Base-by-base conservation (phyloP, 2,329 filamentous ascomycete genomes). In the Penicillium sp. region DNA sequence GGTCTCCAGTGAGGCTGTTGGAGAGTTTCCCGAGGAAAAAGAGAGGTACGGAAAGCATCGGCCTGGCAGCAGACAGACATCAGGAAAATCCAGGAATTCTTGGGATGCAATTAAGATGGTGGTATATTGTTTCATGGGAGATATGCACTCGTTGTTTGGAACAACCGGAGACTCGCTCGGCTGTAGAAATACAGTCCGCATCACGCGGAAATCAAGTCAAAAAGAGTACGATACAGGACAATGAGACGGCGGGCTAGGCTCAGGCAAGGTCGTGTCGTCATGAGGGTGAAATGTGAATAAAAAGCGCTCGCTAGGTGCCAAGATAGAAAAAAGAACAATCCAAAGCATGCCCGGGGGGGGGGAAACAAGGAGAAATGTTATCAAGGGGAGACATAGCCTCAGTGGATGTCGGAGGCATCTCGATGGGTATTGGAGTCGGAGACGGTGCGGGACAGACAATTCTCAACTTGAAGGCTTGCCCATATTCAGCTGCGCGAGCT, bases 401-500 rank as follows among this genome's bases (percentile, higher is more conserved):
- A 28, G 5, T 4, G 8, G 12, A 12, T 29, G 33, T n/a, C 5
- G 42, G 24, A 18, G 18, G 18, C 18, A 18, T 18, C 18, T 18
- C 18, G 18, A 18, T 18, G 18, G 18, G 18, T 18, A 18, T 18
- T 18, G 1, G 18, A 18, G 18, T 18, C 18, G 18, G 18, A 18
- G 18, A 18, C 3, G 18, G 18, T 3, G 18, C 18, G 18, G 18
- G 18, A 18, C 18, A 18, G 18, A 18, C 18, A 18, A 18, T 18
- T 32, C 29, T 32, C 29, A 32, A 11, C 29, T 11, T 26, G 25
- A 53, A 34, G 46, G 29, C 37, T 56, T 49, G 18, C 54, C 54
- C 39, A 53, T 18, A 9, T 50, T 54, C 33, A 57, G 18, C 4
- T 49, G 51, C 9, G 56, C 58, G 18, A 73, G 78, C 47, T 81